Base-by-base conservation (phyloP, 2,329 filamentous ascomycete genomes). In the Cladophialophora chaetospira region DNA sequence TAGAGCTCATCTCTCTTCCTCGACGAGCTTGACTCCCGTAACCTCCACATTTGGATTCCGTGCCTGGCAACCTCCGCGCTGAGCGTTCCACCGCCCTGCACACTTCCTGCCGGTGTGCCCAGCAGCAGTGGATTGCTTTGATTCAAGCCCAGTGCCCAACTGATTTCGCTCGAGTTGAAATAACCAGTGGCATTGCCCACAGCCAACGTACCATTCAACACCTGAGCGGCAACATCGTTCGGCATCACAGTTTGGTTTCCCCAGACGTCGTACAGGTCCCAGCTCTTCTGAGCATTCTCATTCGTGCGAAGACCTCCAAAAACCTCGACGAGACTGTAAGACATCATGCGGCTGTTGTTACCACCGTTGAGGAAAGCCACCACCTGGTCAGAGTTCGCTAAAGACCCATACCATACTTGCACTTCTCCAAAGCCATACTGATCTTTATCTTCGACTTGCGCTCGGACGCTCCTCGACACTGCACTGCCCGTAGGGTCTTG, bases 211-310 rank as follows among this genome's bases (percentile, higher is more conserved):
- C 74, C 74, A 48, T 74, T 71, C 10, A 82, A 71, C 26, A 82
- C 72, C 0, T 70, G 67, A 21, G 66, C 64, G 0, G 79, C 79
- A 35, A 75, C 73, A 2, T 68, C 71, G 43, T 76, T 70, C 17
- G 67, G 71, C 79, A 84, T 82, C n/a, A 81, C 71, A 58, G 55
- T 61, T 19, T 62, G 44, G 19, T 78, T 77, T 3, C 74, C 79
- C 81, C 81, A 83, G 1, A 84, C 70, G 65, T 84, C 80, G 45
- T 77, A 77, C 4, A 83, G 69, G 58, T 82, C 79, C 79, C 79
- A 84, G 0, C 68, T 70, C 60, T 74, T 67, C 21, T 70, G 65
- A 0, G 76, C 67, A 66, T 80, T 71, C 1, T 67, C 56, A 0
- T 76, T 76, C 1, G 75, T 75, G 21, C 74, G 75, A 1, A 67